These are phyloP conservation scores for Boletus tomentosulus DNA, from an alignment of 768 basidiomycete species.

Conservation along the genomic window DNA sequence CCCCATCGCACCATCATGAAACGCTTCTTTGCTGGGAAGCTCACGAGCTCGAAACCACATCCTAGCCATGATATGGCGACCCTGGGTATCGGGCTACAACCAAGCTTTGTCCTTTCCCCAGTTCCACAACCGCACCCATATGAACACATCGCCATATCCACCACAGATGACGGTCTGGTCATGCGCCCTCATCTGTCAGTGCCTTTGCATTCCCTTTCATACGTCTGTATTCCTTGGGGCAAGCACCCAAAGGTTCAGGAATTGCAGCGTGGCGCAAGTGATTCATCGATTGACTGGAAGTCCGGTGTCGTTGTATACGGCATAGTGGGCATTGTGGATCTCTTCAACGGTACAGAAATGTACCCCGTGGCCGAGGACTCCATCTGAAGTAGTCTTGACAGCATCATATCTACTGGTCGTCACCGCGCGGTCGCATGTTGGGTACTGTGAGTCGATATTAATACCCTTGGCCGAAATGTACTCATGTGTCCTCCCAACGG, in stretches of 20 bases:
- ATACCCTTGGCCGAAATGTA: neutral
- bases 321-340: conserved; percentile 66
- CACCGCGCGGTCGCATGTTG: conserved; percentile 56
- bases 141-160: conserved; percentile 60
- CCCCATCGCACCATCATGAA: conserved; percentile 30
- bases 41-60: conserved; percentile 7
- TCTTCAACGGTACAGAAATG: conserved; percentile 57
- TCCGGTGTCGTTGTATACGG: conserved; percentile 64
- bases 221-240: conserved; percentile 58
- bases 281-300: conserved; percentile 47
- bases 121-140: conserved; percentile 74
- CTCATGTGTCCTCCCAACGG: neutral
- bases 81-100: conserved; percentile 39
- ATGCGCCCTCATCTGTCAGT: conserved; percentile 52
- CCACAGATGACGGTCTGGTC: conserved; percentile 59
- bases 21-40: conserved; percentile 24
- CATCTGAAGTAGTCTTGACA: conserved; percentile 30
- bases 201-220: conserved; percentile 24
- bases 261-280: conserved; percentile 33
- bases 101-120: conserved; percentile 61
- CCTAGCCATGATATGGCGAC: conserved; percentile 8
- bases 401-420: conserved; percentile 78
- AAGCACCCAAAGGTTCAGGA: conserved; percentile 54
- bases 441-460: conserved; percentile 51
- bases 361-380: neutral